Evolutionary conservation across 2,329 filamentous ascomycete species (phyloP), one percentile per base, ranked within the genome.

Genomic region (Fusarium pilosicola): DNA sequence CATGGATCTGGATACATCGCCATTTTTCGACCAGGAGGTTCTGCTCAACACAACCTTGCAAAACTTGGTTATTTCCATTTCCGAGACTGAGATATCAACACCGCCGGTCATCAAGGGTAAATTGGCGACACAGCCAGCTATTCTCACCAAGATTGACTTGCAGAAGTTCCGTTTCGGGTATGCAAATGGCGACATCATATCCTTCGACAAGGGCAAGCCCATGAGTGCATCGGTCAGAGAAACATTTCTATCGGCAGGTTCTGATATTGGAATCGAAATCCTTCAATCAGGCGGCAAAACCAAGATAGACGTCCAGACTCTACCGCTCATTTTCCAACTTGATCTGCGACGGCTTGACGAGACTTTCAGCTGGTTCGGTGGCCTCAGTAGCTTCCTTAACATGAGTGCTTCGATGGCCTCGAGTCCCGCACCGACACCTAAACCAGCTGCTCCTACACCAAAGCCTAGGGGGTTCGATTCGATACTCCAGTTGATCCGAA

Each of bases 301-400:
- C 20, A 85, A 84, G 64, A 87, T 93, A 22, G 90, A 93, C 38
- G 80, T 97, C 20, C 89, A 90, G 59, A 97, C 95, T 1, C 86
- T 97, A 15, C 94, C 95, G 11, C 81, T 98, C 4, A 89, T 92
- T 66, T 81, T 97, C 15, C 89, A 91, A 64, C 83, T 98, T 45
- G 94, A 98, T 79, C 84, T 98, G 22, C 91, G 92, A 72, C 89
- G 90, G 62, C 84, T 98, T 28, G 96, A 98, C 76, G 95, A 97
- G 77, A 94, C 94, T 0, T 91, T 98, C 68, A 90, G 90, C 63
- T 94, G 94, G 87, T 95, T 98, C 82, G 96, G 96, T 41, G 96
- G 96, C 0, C 85, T 99, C 48, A 97, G 95, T 80, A 94, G 95
- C 74, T 92, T 99, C 59, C 85, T 99, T 48, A 97, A 96, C 77